Evolutionary conservation across 192 early-diverging fungal genomes (phyloP).

Genomic region (Coemansia pectinata): DNA sequence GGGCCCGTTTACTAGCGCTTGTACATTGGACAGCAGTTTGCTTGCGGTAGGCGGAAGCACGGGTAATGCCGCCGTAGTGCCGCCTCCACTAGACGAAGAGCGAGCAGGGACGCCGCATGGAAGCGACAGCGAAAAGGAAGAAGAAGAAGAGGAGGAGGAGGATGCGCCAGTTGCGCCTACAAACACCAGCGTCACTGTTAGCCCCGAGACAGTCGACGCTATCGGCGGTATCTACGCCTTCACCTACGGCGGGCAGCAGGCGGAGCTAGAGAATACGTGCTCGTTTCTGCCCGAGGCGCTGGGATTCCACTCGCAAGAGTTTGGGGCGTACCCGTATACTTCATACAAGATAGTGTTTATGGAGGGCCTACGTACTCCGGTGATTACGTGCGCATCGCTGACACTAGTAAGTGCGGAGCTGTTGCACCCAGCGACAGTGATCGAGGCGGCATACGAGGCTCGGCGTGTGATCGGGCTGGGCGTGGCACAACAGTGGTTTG

Average conservation of each 20-base stretch:
- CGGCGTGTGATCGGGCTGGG: conserved; percentile 68
- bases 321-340: conserved; percentile 83
- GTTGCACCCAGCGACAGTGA: conserved; percentile 69
- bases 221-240: conserved; percentile 73
- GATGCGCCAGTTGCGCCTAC: not conserved
- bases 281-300: conserved; percentile 63
- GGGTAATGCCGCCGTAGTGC: not conserved
- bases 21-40: conserved; percentile 41
- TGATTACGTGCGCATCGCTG: conserved; percentile 77
- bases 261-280: conserved; percentile 66
- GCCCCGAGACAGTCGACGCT: conserved; percentile 28
- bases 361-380: conserved; percentile 68
- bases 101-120: conserved; percentile 5
- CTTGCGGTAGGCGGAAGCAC: not conserved
- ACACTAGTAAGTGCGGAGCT: conserved; percentile 69
- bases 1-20: conserved; percentile 61
- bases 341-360: conserved; percentile 89
- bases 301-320: conserved; percentile 84
- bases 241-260: conserved; percentile 59
- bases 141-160: not conserved
- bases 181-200: conserved; percentile 15
- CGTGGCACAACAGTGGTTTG: conserved; percentile 94
- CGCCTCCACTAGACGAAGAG: not conserved
- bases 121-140: not conserved
- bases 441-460: conserved; percentile 89